Base-by-base conservation (phyloP, 129 eudicot species). In the Lactuca sativa region DNA sequence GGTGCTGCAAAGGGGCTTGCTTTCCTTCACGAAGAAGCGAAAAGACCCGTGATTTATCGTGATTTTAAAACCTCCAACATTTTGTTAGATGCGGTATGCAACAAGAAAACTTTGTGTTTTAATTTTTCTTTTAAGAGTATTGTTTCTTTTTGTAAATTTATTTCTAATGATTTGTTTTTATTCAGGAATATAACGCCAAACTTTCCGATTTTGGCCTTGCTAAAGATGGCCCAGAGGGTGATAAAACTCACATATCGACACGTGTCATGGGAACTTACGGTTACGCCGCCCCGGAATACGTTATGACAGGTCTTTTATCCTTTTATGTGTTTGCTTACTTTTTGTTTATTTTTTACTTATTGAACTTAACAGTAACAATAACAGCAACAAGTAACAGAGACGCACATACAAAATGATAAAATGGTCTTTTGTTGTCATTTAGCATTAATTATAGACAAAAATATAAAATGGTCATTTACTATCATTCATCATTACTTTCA, bases 201-300 rank as follows among this genome's bases (percentile, higher is more conserved):
- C 95, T 92, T 47, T 92, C 98, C 55, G 98, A 92, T 83, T 92
- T 92, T 57, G 96, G 98, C 18, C 98, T 92, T 74, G 98, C 98
- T 61, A 92, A 92, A 81, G 98, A 89, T 82, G 96, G 95, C 69
- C 98, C 98, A 3, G 98, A 88, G 66, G 98, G 92, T 11, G 98
- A 88, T 74, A 89, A 92, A 66, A 88, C 98, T 74, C 98, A 92
- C 62, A 95, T 92, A 54, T 92, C 98, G 2, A 92, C 98, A 30
- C 91, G 98, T 13, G 98, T 92, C 54, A 92, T 92, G 98, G 98
- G 98, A 70, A 92, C 98, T 9, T 92, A 92, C 31, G 98, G 98
- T 57, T 89, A 92, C 67, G 98, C 98, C 9, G 98, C 96, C 63
- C 98, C 98, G 0, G 98, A 89, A 77, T 92, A 92, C 56, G 91